Base-by-base conservation (phyloP, 2,329 filamentous ascomycete genomes). In the Fusarium udum region DNA sequence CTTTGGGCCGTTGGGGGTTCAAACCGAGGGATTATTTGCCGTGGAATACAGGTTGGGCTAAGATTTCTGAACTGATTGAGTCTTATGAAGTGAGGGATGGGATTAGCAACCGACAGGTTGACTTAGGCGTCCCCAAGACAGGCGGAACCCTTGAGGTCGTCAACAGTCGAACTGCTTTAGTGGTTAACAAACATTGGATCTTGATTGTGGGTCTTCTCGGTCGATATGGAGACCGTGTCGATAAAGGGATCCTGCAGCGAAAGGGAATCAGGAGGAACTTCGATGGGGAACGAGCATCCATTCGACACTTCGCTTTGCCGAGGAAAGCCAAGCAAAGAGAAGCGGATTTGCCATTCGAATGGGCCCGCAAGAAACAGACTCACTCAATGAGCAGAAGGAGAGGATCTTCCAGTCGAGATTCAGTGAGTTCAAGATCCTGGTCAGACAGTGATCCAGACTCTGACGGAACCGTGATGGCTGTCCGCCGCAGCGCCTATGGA, bases 41-140 rank as follows among this genome's bases (percentile, higher is more conserved):
- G 2, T 53, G 51, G 51, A 53, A 53, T 6, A 39, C 32, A 1
- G 51, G 51, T 2, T 53, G 51, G 51, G 51, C 51, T 3, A 53
- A 53, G 6, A 7, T 53, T 0, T 28, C 51, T 6, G 51, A 53
- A 3, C 3, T 53, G 1, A 53, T 39, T 1, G 51, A 28, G 15
- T 53, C 51, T 0, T 53, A 28, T 18, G 18, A 37, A 53, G 34
- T 53, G 0, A 3, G 20, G 0, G 51, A 53, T n/a, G 51, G 34
- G 2, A 7, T 53, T 3, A 53, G 51, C 26, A 53, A 53, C 1
- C 10, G 51, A 0, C 51, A 2, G 15, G 34, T 53, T 4, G 4
- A n/a, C 1, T 10, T 53, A 34, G 10, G 1, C 6, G 32, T 53
- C 2, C 34, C 34, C 1, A 28, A 39, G 3, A 4, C 18, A 3